Base-by-base conservation (phyloP, 257 asterid genomes). In the Nicotiana obtusifolia region DNA sequence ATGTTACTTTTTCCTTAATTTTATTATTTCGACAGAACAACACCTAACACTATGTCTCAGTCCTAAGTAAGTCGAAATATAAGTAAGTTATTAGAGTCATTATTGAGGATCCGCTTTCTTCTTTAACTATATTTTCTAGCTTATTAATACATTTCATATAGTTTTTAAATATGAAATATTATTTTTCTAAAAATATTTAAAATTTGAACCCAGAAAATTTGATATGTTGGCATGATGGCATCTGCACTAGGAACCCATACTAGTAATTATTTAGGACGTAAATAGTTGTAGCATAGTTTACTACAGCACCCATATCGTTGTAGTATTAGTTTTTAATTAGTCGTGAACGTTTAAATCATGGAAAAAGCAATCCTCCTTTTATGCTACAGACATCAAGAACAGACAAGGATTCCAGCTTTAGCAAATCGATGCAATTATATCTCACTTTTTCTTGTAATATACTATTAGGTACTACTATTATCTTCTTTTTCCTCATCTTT, bases 361-460 rank as follows among this genome's bases (percentile, higher is more conserved):
- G 83, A 47, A 77, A 83, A 73, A 52, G 9, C 26, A 30, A 80
- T 78, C 80, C 80, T 65, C 73, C 61, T 83, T 64, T 81, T 83
- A 76, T 83, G 61, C 84, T 81, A 78, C 75, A 76, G 84, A 84
- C 86, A 83, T 52, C 47, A 85, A 83, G 59, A 71, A 3, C 62
- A 81, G 81, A 78, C 85, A 82, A 65, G 24, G 30, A 64, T 31
- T 24, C 31, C 86, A 81, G 80, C 88, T 84, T 85, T 84, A 82
- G 28, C 5, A 78, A 53, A 77, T 80, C 71, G 67, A 41, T 54
- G 31, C 71, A 85, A 77, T 14, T 47, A 26, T 16, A 64, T 47
- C 64, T 81, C 17, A 19, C 44, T 44, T 31, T 69, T 47, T 49
- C 14, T 73, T 24, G 2, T 22, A 47, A 10, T 10, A 22, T 47